Percentiles rank a stretch among this genome's conserved stretches.
phyloP scores from a whole-genome alignment of 2,329 filamentous ascomycete genomes.

The Xylaria sp. region DNA sequence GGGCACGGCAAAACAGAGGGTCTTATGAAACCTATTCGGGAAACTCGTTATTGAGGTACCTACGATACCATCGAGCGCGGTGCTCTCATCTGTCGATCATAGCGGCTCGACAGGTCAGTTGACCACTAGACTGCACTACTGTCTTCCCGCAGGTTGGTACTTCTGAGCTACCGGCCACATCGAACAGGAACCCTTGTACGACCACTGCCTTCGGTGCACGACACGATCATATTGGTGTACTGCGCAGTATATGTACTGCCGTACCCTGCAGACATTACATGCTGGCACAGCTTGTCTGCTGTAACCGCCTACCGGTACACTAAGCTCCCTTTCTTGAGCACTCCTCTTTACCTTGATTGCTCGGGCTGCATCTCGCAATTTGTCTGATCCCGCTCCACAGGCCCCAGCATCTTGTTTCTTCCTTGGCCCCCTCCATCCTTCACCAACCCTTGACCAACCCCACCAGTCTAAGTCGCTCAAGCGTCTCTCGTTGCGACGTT shows the following conservation, averaged over 20 bases:
- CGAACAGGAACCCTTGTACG: constrained; percentile 22
- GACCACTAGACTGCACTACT: constrained; percentile 12
- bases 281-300: constrained; percentile 6
- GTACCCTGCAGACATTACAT: constrained; percentile 2
- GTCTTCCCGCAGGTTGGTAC: constrained; percentile 19
- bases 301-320: constrained; percentile 10
- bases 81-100: constrained; percentile 32
- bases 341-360: constrained; percentile 10
- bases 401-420: constrained; percentile 35
- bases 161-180: constrained; percentile 26
- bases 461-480: constrained; percentile 29
- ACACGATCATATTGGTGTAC: constrained; percentile 2
- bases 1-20: constrained; percentile 28
- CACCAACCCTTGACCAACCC: constrained; percentile 18
- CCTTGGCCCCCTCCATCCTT: constrained; percentile 23
- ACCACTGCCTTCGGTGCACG: constrained; percentile 16
- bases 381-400: constrained; percentile 28
- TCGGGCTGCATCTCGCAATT: constrained; percentile 30
- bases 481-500: constrained; percentile 18
- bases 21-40: constrained; percentile 19
- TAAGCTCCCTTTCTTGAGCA: not conserved
- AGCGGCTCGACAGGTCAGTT: constrained; percentile 26
- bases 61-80: constrained; percentile 15
- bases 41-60: constrained; percentile 6
- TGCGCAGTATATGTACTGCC: not conserved